Percentiles rank a stretch among this genome's conserved stretches.
These are phyloP conservation scores for Selaginella tamariscina DNA, from an alignment of 75 land plant genomes.

Conservation along the genomic window DNA sequence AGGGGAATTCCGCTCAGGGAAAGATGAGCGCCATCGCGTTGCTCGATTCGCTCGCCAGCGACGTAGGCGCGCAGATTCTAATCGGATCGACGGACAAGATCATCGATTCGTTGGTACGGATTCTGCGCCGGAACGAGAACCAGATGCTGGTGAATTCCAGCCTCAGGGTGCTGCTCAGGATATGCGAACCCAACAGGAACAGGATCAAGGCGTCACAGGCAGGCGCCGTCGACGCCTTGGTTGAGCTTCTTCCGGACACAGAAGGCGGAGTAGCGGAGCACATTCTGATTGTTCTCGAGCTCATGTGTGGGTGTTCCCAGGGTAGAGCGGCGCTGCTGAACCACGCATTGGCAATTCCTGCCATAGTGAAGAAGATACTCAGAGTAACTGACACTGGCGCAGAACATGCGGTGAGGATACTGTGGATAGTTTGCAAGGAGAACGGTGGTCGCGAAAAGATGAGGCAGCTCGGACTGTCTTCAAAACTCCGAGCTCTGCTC, in stretches of 20 bases:
- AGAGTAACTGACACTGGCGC: constrained; percentile 5
- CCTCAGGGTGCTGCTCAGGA: constrained; percentile 2
- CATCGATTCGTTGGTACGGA: not conserved
- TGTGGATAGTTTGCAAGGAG: constrained; percentile 6
- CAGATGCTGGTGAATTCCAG: constrained; percentile 4
- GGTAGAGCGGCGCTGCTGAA: not conserved
- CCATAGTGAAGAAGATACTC: constrained; percentile 9
- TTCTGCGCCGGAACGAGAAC: not conserved
- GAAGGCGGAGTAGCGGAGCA: constrained; percentile 9
- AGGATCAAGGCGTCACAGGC: constrained; percentile 5
- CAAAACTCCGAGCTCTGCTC: not conserved
- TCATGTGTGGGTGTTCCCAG: not conserved
- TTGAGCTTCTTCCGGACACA: constrained; percentile 11
- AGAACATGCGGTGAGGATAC: not conserved
- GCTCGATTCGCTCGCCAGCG: not conserved
- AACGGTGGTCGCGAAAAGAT: not conserved
- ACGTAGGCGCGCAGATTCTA: not conserved
- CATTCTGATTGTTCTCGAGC: constrained; percentile 3
- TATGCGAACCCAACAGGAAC: not conserved
- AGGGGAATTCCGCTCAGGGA: not conserved
- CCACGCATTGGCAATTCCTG: constrained; percentile 5
- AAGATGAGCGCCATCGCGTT: not conserved
- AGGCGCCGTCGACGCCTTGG: not conserved
- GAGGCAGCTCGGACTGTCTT: not conserved
- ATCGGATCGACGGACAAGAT: not conserved